Evolutionary conservation across 768 basidiomycete species (phyloP).

Genomic region (Tricholoma sp.): DNA sequence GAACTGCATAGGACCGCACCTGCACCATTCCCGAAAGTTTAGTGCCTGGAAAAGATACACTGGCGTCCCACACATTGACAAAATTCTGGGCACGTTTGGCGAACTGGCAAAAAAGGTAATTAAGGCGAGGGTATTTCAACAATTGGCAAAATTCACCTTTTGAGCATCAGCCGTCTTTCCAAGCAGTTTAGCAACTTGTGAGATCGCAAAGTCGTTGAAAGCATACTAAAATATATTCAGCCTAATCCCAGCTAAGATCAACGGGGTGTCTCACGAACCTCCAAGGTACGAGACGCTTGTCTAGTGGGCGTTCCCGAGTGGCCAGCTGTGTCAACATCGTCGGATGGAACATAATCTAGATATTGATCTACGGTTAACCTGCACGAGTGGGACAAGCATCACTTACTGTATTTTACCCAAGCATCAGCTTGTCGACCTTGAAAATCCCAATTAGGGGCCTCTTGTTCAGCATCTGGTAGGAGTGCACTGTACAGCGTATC

Average conservation of each 20-base stretch:
- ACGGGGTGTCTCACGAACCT: constrained; percentile 31
- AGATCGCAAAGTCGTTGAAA: constrained; percentile 60
- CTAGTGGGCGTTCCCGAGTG: constrained; percentile 48
- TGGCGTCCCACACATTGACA: constrained; percentile 55
- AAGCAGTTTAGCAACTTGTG: constrained; percentile 55
- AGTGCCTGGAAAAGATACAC: constrained; percentile 44
- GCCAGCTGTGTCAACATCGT: constrained; percentile 34
- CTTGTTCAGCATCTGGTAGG: constrained; percentile 51
- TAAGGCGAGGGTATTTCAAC: neutral
- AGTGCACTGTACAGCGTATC: constrained; percentile 51
- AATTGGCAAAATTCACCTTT: constrained; percentile 35
- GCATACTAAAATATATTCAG: constrained; percentile 33
- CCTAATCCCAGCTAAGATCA: neutral
- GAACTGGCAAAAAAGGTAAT: constrained; percentile 33
- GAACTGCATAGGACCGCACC: neutral
- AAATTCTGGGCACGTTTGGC: constrained; percentile 50
- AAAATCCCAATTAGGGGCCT: constrained; percentile 57
- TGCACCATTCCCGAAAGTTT: constrained; percentile 56
- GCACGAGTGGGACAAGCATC: neutral
- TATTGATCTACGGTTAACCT: neutral
- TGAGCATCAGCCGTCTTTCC: constrained; percentile 42
- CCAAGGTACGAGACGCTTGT: constrained; percentile 57
- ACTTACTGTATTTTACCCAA: constrained; percentile 38
- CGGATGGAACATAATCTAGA: constrained; percentile 36
- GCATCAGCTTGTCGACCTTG: constrained; percentile 53